Base-by-base conservation (phyloP, 805 yeast genomes). In the Candida awuae region DNA sequence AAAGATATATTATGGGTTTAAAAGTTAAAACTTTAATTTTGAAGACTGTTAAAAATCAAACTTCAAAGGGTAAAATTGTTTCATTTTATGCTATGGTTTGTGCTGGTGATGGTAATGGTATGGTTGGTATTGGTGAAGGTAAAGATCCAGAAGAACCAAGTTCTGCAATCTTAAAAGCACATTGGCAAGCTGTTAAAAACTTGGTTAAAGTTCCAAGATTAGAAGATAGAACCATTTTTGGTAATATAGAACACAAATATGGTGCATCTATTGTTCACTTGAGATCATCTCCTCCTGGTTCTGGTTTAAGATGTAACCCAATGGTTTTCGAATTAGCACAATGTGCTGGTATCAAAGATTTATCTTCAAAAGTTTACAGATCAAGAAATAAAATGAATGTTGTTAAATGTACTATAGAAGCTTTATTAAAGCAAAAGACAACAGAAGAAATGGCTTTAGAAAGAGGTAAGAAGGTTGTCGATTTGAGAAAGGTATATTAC, bases 301-400 rank as follows among this genome's bases (percentile, higher is more conserved):
- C 82, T 47, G 98, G 98, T 16, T 71, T 92, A 44, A 73, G 97
- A 52, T 95, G 87, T 33, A 88, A 88, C 64, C 94, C 84, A 49
- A 76, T 81, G 59, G 79, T 92, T 47, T 86, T 80, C 53, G 96
- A 87, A 65, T 77, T 92, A 42, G 88, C 97, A 61, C 84, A 82
- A 58, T 78, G 87, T 43, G 95, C 88, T 1, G 98, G 98, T 46
- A 86, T 92, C 60, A 84, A 82, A 61, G 98, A 92, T 63, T 67
- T 92, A 53, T 76, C 87, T 52, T 96, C 94, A 4, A 90, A 90
- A 57, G 84, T 90, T 34, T 85, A 83, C 68, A 81, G 87, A 54
- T 84, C 95, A 27, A 77, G 97, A 69, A 92, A 90, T 65, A 81
- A 82, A 37, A 86, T 92, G 94, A 88, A 88, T 62, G 94, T 88